A percentile compares a stretch with the other conserved stretches of the same genome.
Evolutionary conservation across 352 stramenopile genomes (phyloP).

Genomic region (Globisporangium spinosum): DNA sequence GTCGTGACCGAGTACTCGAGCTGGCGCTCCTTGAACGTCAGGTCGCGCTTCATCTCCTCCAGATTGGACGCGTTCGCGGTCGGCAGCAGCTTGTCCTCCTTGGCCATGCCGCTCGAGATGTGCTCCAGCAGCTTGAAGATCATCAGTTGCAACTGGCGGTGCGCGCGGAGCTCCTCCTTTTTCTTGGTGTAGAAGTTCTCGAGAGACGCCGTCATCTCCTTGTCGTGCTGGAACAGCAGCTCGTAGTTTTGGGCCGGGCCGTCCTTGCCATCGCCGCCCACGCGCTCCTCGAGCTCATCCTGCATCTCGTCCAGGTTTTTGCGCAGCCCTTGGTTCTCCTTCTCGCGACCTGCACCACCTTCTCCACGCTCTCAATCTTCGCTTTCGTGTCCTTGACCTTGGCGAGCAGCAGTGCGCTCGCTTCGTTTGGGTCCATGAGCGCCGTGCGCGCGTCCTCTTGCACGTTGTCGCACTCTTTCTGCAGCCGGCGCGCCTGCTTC

Average conservation of each 20-base stretch:
- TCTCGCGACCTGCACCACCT: conserved; percentile 40
- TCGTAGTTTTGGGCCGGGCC: conserved; percentile 83
- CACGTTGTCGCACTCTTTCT: conserved; percentile 74
- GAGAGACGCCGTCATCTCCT: conserved; percentile 91
- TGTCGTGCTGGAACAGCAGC: conserved; percentile 83
- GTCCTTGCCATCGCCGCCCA: conserved; percentile 57
- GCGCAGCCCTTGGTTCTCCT: conserved; percentile 55
- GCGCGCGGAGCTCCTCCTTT: conserved; percentile 49
- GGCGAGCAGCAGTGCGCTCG: conserved; percentile 66
- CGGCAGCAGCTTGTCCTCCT: conserved; percentile 77
- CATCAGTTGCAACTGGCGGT: conserved; percentile 61
- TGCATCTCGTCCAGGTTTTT: conserved; percentile 56
- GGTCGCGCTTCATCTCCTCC: conserved; percentile 86
- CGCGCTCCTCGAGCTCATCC: conserved; percentile 61
- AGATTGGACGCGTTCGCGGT: conserved; percentile 52
- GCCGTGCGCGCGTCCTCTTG: conserved; percentile 81
- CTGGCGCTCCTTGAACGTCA: conserved; percentile 91
- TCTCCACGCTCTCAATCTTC: conserved; percentile 77
- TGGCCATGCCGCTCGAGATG: conserved; percentile 67
- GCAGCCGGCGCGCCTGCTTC: conserved; percentile 55
- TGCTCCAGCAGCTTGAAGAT: conserved; percentile 91
- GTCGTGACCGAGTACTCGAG: conserved; percentile 89
- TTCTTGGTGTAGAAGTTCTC: conserved; percentile 79
- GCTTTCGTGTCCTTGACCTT: conserved; percentile 88
- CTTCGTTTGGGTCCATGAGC: conserved; percentile 88